These are phyloP conservation scores for Talaromyces pinophilus DNA, from an alignment of 2,329 filamentous ascomycete genomes.

Conservation along the genomic window DNA sequence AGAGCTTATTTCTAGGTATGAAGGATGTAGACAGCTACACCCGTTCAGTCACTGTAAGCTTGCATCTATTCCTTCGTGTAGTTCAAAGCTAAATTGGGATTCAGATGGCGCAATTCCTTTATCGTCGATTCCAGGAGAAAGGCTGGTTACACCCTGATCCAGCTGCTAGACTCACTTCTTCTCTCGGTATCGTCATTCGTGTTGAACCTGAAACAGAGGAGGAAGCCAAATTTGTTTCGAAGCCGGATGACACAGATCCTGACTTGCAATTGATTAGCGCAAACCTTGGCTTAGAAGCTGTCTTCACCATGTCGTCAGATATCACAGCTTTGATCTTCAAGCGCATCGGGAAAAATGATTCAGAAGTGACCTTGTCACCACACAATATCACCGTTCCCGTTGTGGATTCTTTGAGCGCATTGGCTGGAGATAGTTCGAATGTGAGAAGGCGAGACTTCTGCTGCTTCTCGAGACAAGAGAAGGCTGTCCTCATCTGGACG, in stretches of 20 bases:
- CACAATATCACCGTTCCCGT: constrained; percentile 21
- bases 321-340: constrained; percentile 22
- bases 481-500: constrained; percentile 20
- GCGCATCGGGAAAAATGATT: constrained; percentile 18
- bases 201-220: constrained; percentile 12
- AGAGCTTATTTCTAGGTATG: constrained; percentile 16
- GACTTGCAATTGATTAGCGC: constrained; percentile 16
- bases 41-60: constrained; percentile 20
- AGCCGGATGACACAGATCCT: constrained; percentile 14
- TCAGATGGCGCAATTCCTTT: constrained; percentile 22
- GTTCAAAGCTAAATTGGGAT: not conserved
- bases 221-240: constrained; percentile 17
- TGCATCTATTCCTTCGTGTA: not conserved
- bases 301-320: constrained; percentile 22
- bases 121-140: constrained; percentile 21
- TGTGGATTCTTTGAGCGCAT: constrained; percentile 18
- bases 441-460: constrained; percentile 22
- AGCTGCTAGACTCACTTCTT: constrained; percentile 17
- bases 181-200: constrained; percentile 14
- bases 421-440: constrained; percentile 13
- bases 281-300: constrained; percentile 12
- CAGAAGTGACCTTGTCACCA: constrained; percentile 20
- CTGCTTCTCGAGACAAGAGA: constrained; percentile 21
- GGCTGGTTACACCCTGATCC: constrained; percentile 21
- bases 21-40: constrained; percentile 21